A percentile compares a stretch with the other conserved stretches of the same genome.
These are phyloP conservation scores for Coniochaeta prunicola DNA, from an alignment of 2,329 filamentous ascomycete species.

Conservation along the genomic window DNA sequence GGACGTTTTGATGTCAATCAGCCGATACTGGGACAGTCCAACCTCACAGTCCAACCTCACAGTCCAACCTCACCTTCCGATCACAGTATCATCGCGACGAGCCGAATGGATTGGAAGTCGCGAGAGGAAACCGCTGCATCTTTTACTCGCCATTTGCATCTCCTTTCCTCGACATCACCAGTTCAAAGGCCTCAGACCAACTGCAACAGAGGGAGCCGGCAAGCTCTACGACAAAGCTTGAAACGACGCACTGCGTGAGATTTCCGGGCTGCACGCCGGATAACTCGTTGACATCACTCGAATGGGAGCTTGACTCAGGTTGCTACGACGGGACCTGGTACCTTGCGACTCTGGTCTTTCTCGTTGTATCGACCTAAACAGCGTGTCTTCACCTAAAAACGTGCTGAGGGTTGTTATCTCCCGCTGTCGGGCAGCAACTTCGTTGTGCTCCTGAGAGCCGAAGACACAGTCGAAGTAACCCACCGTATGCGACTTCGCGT, in stretches of 20 bases:
- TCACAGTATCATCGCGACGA: neutral
- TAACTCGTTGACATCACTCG: too few relatives aligned
- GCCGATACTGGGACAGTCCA: neutral
- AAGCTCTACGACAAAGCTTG: too few relatives aligned
- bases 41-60: too few relatives aligned
- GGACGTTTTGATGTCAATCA: neutral
- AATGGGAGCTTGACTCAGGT: too few relatives aligned
- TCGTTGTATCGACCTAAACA: neutral
- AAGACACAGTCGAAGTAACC: neutral
- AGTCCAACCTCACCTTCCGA: neutral
- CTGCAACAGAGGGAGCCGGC: too few relatives aligned
- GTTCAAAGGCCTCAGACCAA: neutral
- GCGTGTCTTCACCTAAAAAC: neutral
- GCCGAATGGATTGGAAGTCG: neutral
- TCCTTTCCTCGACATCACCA: neutral
- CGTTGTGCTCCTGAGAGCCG: neutral
- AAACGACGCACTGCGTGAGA: too few relatives aligned
- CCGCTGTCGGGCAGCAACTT: neutral
- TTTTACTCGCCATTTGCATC: neutral
- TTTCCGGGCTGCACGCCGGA: too few relatives aligned
- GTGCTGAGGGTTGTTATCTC: neutral
- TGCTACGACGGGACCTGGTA: neutral
- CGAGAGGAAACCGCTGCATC: neutral
- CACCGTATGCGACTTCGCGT: neutral
- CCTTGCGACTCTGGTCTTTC: neutral